Evolutionary conservation across 495 filamentous ascomycete species (phyloP).

Genomic region (Daldinia decipiens): DNA sequence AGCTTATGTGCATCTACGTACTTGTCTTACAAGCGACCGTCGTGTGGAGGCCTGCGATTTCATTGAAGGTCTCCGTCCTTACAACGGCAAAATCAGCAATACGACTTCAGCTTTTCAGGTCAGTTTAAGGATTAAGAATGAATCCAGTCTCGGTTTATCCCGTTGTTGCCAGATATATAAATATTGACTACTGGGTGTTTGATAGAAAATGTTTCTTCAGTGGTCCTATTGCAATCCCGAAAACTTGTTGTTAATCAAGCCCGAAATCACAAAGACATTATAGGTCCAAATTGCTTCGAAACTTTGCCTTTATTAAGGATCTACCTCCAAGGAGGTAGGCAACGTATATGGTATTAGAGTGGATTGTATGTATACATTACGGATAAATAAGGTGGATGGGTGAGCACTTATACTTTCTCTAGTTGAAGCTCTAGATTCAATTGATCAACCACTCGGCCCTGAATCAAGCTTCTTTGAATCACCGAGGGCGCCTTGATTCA

Average conservation of each 20-base stretch:
- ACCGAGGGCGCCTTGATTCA: background rate
- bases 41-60: background rate
- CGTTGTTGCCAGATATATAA: background rate
- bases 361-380: background rate
- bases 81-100: background rate
- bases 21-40: background rate
- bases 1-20: background rate
- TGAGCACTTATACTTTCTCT: constrained; percentile 32
- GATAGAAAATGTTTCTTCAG: background rate
- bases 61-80: background rate
- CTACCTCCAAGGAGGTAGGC: too few relatives aligned
- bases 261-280: background rate
- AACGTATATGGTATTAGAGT: too few relatives aligned
- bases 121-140: background rate
- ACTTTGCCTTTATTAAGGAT: background rate
- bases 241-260: background rate
- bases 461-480: background rate
- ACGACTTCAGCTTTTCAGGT: background rate
- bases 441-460: constrained; percentile 23
- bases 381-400: constrained; percentile 21
- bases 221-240: background rate
- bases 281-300: background rate
- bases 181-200: background rate
- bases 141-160: background rate
- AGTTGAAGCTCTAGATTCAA: constrained; percentile 21